phyloP scores from a whole-genome alignment of 768 basidiomycete genomes.

The Suillus decipiens region DNA sequence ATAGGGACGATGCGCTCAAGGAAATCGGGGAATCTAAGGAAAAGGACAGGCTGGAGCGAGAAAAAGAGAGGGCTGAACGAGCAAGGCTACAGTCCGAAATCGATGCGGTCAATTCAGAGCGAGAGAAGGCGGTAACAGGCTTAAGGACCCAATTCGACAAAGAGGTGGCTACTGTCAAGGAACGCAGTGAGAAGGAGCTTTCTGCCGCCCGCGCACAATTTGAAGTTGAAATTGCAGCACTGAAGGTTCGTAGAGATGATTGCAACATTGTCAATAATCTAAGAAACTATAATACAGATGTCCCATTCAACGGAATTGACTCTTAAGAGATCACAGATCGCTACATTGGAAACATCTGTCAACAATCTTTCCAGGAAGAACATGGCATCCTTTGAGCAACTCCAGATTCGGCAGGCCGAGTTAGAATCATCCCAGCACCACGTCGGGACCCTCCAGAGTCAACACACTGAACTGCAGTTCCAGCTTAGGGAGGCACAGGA shows the following conservation, averaged over 20 bases:
- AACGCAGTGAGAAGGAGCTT: conserved; percentile 76
- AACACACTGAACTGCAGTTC: conserved; percentile 83
- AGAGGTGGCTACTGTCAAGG: conserved; percentile 60
- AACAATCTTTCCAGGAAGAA: conserved; percentile 73
- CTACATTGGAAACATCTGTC: conserved; percentile 70
- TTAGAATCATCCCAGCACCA: conserved; percentile 80
- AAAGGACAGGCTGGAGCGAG: conserved; percentile 51
- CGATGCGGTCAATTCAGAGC: conserved; percentile 58
- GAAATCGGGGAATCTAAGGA: conserved; percentile 55
- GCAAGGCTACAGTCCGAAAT: conserved; percentile 63
- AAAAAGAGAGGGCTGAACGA: conserved; percentile 47
- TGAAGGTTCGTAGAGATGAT: conserved; percentile 57
- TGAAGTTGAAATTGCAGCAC: conserved; percentile 72
- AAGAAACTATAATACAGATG: conserved; percentile 44
- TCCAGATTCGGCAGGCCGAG: conserved; percentile 89
- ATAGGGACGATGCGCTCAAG: conserved; percentile 75
- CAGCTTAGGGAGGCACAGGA: conserved; percentile 83
- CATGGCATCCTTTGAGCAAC: conserved; percentile 77
- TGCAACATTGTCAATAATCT: conserved; percentile 5
- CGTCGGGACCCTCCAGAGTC: conserved; percentile 71
- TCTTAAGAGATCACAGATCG: conserved; percentile 60
- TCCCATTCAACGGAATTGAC: conserved; percentile 68
- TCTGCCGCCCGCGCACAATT: conserved; percentile 64
- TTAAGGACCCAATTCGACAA: conserved; percentile 72
- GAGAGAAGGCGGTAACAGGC: conserved; percentile 59